phyloP scores from a whole-genome alignment of 352 stramenopile species.

The Thalassiosira exigua region DNA sequence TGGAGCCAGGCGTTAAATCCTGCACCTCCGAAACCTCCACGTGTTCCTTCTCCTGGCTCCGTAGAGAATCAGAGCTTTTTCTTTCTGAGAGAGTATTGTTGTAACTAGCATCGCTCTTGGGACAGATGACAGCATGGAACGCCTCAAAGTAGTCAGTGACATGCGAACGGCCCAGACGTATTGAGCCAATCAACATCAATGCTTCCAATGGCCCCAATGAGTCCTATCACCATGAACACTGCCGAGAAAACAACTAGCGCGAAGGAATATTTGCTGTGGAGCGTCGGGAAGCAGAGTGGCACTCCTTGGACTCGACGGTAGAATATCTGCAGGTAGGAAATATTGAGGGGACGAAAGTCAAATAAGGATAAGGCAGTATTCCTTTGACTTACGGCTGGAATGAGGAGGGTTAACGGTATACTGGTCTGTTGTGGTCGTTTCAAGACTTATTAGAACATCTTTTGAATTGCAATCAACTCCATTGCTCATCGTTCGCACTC shows the following conservation, averaged over 20 bases:
- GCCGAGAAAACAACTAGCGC: constrained; percentile 59
- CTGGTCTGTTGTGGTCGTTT: too few species aligned
- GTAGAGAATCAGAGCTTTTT: too few species aligned
- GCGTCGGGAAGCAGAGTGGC: constrained; percentile 39
- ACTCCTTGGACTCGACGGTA: constrained; percentile 52
- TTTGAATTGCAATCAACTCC: not conserved
- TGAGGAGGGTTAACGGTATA: constrained; percentile 59
- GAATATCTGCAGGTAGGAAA: constrained; percentile 39
- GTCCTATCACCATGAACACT: constrained; percentile 65
- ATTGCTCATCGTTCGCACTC: constrained; percentile 11
- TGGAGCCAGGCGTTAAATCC: too few species aligned
- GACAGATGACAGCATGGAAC: too few species aligned
- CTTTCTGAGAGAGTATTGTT: too few species aligned
- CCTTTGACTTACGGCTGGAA: constrained; percentile 47
- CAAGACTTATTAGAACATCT: not conserved
- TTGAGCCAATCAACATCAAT: constrained; percentile 72
- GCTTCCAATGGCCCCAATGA: constrained; percentile 63
- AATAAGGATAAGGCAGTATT: not conserved
- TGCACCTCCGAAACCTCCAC: too few species aligned
- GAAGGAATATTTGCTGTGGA: constrained; percentile 46
- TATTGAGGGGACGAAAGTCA: not conserved
- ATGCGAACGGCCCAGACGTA: constrained; percentile 63
- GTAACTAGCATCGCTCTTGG: too few species aligned
- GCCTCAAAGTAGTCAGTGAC: too few species aligned
- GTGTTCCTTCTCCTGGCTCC: too few species aligned